These are phyloP conservation scores for Dorcoceras hygrometricum DNA, from an alignment of 257 asterid genomes.

Conservation along the genomic window DNA sequence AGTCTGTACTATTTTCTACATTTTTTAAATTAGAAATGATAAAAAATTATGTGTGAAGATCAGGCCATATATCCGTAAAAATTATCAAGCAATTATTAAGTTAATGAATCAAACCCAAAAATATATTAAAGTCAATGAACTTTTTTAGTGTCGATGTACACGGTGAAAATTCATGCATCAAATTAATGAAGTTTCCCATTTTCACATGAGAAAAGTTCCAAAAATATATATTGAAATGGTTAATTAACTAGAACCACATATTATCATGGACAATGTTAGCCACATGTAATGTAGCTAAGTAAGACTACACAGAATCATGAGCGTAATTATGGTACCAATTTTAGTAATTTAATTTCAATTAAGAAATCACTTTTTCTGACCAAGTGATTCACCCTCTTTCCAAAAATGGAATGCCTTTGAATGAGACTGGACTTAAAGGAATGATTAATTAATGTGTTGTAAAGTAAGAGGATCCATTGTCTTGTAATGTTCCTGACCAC, in stretches of 20 bases:
- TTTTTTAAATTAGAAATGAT: too few species aligned
- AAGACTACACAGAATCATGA: constrained; percentile 23
- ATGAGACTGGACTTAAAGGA: constrained; percentile 15
- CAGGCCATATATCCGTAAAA: too few species aligned
- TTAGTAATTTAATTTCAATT: constrained; percentile 18
- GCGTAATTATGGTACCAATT: constrained; percentile 18
- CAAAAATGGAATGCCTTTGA: constrained; percentile 25
- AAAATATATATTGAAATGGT: constrained; percentile 3
- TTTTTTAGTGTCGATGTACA: background rate
- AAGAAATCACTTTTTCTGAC: constrained; percentile 25
- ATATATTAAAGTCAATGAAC: too few species aligned
- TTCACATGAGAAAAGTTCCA: background rate
- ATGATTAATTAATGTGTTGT: constrained; percentile 15
- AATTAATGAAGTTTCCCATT: background rate
- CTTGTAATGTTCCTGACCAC: constrained; percentile 25
- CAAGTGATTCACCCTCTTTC: constrained; percentile 22
- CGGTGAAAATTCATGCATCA: background rate
- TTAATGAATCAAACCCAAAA: too few species aligned
- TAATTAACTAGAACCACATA: constrained; percentile 16
- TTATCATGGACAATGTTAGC: constrained; percentile 22
- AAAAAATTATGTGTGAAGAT: too few species aligned
- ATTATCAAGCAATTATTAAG: too few species aligned
- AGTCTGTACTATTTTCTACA: too few species aligned
- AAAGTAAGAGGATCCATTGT: constrained; percentile 17
- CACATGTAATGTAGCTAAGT: constrained; percentile 47